These are phyloP conservation scores for Myochromella boudieri DNA, from an alignment of 768 basidiomycete species.

Conservation along the genomic window DNA sequence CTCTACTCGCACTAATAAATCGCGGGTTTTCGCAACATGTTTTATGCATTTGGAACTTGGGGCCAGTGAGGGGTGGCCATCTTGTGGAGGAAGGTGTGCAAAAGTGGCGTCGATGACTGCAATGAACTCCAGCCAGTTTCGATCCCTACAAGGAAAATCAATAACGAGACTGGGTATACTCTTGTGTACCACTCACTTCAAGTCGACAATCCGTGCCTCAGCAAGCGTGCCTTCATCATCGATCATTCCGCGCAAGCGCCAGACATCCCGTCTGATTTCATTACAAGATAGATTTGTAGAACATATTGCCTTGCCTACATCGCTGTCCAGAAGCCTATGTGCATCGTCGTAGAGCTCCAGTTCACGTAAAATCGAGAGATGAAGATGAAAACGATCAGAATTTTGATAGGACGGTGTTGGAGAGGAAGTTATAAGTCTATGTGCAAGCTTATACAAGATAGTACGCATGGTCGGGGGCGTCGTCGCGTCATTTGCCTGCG, in stretches of 20 bases:
- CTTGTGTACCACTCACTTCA: conserved; percentile 57
- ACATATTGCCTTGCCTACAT: conserved; percentile 67
- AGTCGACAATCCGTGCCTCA: conserved; percentile 55
- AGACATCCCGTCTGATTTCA: conserved; percentile 73
- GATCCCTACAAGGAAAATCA: conserved; percentile 48
- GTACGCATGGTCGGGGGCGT: conserved; percentile 64
- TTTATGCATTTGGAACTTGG: conserved; percentile 36
- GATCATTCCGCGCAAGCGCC: conserved; percentile 52
- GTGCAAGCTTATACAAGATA: conserved; percentile 75
- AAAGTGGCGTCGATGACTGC: conserved; percentile 73
- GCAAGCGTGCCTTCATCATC: conserved; percentile 65
- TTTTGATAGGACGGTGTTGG: conserved; percentile 61
- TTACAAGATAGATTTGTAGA: conserved; percentile 71
- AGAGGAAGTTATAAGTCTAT: conserved; percentile 65
- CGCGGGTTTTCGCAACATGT: conserved; percentile 41
- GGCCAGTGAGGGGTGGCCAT: conserved; percentile 18
- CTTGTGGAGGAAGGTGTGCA: conserved; percentile 26
- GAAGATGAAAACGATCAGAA: conserved; percentile 78
- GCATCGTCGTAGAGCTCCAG: conserved; percentile 72
- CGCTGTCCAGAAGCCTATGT: conserved; percentile 63
- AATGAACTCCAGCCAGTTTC: conserved; percentile 86
- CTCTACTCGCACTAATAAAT: conserved; percentile 56
- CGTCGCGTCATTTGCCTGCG: conserved; percentile 67
- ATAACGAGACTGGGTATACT: no score
- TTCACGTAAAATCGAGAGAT: conserved; percentile 70